These are phyloP conservation scores for Chlamydomonas schloesseri DNA, from an alignment of 139 green algal genomes.

Conservation along the genomic window DNA sequence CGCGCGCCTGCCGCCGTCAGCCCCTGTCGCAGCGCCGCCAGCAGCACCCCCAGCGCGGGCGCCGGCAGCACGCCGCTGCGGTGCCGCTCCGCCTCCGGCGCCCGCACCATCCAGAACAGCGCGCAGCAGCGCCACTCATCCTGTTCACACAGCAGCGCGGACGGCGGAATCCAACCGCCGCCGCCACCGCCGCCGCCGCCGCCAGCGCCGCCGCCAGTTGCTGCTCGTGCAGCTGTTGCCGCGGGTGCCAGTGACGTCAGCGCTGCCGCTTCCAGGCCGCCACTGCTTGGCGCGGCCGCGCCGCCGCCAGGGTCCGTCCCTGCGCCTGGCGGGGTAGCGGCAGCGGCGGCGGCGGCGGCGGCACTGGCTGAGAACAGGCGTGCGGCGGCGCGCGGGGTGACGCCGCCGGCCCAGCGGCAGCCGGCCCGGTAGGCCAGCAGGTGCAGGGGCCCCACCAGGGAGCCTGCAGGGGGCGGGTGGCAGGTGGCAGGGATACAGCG, in stretches of 20 bases:
- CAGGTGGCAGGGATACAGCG: not conserved
- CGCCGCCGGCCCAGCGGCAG: conserved; percentile 28
- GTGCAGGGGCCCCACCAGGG: conserved; percentile 4
- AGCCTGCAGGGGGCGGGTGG: not conserved
- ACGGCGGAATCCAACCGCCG: not conserved
- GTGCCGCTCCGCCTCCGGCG: not conserved
- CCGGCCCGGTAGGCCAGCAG: not conserved
- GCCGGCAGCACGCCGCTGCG: not conserved
- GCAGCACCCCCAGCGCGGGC: not conserved
- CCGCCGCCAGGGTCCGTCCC: no score
- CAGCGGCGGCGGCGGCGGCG: not conserved
- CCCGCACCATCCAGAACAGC: conserved; percentile 10
- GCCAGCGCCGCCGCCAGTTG: not conserved
- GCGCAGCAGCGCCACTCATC: conserved; percentile 14
- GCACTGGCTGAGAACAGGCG: not conserved
- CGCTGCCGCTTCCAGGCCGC: no score
- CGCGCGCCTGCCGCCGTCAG: not conserved
- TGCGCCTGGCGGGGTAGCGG: no score
- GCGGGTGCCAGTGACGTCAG: no score
- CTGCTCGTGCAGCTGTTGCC: no score
- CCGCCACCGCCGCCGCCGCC: not conserved
- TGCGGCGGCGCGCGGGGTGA: not conserved
- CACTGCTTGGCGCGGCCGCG: no score
- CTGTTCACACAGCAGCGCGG: no score
- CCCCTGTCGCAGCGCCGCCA: not conserved